phyloP scores from a whole-genome alignment of 192 early-diverging fungal genomes.

The Globomyces pollinis-pini region DNA sequence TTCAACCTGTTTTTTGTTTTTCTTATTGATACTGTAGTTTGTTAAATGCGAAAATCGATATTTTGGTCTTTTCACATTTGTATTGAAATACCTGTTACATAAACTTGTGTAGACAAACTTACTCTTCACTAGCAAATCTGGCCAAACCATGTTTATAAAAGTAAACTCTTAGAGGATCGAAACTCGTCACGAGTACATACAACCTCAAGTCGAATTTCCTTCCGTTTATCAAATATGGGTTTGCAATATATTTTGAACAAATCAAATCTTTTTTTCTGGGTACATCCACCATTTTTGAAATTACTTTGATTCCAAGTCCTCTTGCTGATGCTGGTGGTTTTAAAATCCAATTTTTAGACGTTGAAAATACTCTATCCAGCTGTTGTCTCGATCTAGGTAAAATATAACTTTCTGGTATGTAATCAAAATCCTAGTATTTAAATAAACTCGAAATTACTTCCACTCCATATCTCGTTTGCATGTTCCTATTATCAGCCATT shows the following conservation, averaged over 20 bases:
- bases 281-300: slow-evolving; percentile 23
- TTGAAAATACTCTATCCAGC: slow-evolving; percentile 23
- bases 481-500: not conserved
- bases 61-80: slow-evolving; percentile 19
- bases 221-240: slow-evolving; percentile 43
- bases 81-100: too few species aligned
- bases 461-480: not conserved
- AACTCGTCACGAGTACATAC: slow-evolving; percentile 48
- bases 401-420: slow-evolving; percentile 37
- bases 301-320: slow-evolving; percentile 37
- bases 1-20: slow-evolving; percentile 9
- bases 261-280: slow-evolving; percentile 26
- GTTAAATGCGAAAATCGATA: slow-evolving; percentile 39
- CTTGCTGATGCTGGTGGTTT: slow-evolving; percentile 45
- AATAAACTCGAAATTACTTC: not conserved
- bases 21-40: slow-evolving; percentile 37
- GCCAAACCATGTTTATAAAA: slow-evolving; percentile 48
- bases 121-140: slow-evolving; percentile 48
- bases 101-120: too few species aligned
- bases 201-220: slow-evolving; percentile 54
- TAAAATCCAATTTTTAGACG: slow-evolving; percentile 32
- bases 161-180: slow-evolving; percentile 46
- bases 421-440: slow-evolving; percentile 28
- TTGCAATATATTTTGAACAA: slow-evolving; percentile 26
- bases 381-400: slow-evolving; percentile 20